A percentile compares a stretch with the other conserved stretches of the same genome.
These are phyloP conservation scores for Sambucus nigra DNA, from an alignment of 129 eudicot genomes.

Conservation along the genomic window DNA sequence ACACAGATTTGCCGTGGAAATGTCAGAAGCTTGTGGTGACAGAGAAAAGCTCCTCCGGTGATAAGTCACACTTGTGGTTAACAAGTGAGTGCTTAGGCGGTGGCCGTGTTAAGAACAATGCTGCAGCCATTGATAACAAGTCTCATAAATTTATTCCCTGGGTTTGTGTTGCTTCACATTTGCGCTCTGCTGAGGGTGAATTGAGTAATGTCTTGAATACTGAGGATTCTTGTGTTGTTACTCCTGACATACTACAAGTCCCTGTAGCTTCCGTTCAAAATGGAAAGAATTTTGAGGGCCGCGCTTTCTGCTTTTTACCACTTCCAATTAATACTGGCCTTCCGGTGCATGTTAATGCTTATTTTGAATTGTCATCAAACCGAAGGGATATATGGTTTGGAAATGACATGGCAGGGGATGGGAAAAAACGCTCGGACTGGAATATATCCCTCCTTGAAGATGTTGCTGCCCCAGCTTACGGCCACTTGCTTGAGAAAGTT, in stretches of 20 bases:
- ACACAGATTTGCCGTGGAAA: constrained; percentile 61
- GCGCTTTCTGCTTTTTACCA: constrained; percentile 94
- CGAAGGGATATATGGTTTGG: constrained; percentile 99
- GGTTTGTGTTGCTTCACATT: constrained; percentile 85
- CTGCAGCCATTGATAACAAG: constrained; percentile 29
- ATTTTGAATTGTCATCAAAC: constrained; percentile 92
- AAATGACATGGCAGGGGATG: constrained; percentile 99
- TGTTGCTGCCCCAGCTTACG: constrained; percentile 96
- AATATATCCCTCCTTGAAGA: constrained; percentile 79
- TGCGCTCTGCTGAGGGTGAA: constrained; percentile 29
- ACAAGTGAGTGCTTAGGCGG: constrained; percentile 82
- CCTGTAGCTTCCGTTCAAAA: constrained; percentile 18
- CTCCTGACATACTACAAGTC: constrained; percentile 21
- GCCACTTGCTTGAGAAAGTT: constrained; percentile 82
- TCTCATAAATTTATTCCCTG: constrained; percentile 68
- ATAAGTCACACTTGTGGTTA: constrained; percentile 64
- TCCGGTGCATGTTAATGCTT: constrained; percentile 89
- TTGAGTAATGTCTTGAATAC: constrained; percentile 10
- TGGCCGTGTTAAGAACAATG: constrained; percentile 34
- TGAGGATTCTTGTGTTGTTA: constrained; percentile 16
- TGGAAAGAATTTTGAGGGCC: constrained; percentile 59
- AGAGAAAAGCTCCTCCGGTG: constrained; percentile 46
- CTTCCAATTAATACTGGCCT: constrained; percentile 90
- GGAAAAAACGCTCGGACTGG: constrained; percentile 94
- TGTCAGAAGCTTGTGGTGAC: constrained; percentile 67